Conservation (phyloP, 2,329 filamentous ascomycete genomes). For the Arthrobotrys musiformis region DNA sequence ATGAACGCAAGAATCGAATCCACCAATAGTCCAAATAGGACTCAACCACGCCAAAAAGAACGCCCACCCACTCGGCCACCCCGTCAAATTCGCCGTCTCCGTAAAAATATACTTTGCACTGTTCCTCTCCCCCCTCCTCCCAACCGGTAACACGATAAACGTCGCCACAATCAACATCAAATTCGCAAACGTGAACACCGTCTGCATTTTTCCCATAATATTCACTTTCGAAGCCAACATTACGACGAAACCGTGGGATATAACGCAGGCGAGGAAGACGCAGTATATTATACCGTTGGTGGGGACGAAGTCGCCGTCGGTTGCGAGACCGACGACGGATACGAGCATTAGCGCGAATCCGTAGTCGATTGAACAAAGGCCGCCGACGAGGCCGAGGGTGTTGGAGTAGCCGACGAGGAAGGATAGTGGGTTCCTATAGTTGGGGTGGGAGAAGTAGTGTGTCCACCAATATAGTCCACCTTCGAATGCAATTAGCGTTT, state of each 20-base stretch:
- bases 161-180: conserved; percentile 69
- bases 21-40: conserved; percentile 71
- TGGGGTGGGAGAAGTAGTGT: conserved; percentile 70
- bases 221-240: conserved; percentile 65
- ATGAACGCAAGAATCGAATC: conserved; percentile 68
- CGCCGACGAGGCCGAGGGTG: conserved; percentile 66
- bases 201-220: conserved; percentile 72
- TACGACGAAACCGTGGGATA: conserved; percentile 69
- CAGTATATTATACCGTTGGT: conserved; percentile 70
- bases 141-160: conserved; percentile 69
- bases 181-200: conserved; percentile 69
- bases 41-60: conserved; percentile 72
- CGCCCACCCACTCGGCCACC: conserved; percentile 70
- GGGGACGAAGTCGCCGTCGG: conserved; percentile 69
- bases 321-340: conserved; percentile 65
- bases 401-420: conserved; percentile 51
- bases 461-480: conserved; percentile 71
- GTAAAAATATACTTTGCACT: conserved; percentile 68
- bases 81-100: conserved; percentile 69
- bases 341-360: conserved; percentile 70
- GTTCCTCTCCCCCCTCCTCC: conserved; percentile 62
- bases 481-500: conserved; percentile 46
- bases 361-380: conserved; percentile 72
- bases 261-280: conserved; percentile 68
- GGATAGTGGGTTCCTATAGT: conserved; percentile 67